These are phyloP conservation scores for Penicillium hordei DNA, from an alignment of 2,329 filamentous ascomycete species.

Conservation along the genomic window DNA sequence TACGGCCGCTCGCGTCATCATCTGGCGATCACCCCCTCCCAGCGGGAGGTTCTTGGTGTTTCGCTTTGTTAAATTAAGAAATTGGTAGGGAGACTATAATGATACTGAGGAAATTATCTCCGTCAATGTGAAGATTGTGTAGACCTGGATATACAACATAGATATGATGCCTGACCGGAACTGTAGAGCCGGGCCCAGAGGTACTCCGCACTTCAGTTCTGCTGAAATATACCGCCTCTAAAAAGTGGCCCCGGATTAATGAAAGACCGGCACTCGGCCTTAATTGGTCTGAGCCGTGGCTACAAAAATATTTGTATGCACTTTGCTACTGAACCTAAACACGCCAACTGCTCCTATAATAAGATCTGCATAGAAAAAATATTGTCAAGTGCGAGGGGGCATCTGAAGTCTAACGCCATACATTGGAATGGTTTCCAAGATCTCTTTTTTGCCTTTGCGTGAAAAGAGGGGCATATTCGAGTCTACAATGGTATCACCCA, in stretches of 20 bases:
- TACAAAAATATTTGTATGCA: background rate
- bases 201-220: conserved; percentile 5
- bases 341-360: background rate
- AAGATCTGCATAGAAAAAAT: background rate
- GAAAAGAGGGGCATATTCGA: background rate
- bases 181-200: conserved; percentile 2
- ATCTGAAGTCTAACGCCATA: background rate
- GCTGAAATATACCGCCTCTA: background rate
- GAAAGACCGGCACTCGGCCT: background rate
- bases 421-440: background rate
- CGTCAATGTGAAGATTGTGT: background rate
- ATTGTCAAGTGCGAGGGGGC: background rate
- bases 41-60: conserved; percentile 15
- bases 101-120: background rate
- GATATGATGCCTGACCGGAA: conserved; percentile 2
- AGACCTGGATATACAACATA: background rate
- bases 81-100: background rate
- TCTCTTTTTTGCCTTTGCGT: background rate
- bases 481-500: background rate
- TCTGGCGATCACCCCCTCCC: conserved; percentile 36
- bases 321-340: background rate
- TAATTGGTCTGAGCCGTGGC: background rate
- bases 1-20: conserved; percentile 57
- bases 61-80: background rate
- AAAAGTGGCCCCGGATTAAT: background rate